Conservation (phyloP, 2,329 filamentous ascomycete genomes). For the Neopestalotiopsis rosae region DNA sequence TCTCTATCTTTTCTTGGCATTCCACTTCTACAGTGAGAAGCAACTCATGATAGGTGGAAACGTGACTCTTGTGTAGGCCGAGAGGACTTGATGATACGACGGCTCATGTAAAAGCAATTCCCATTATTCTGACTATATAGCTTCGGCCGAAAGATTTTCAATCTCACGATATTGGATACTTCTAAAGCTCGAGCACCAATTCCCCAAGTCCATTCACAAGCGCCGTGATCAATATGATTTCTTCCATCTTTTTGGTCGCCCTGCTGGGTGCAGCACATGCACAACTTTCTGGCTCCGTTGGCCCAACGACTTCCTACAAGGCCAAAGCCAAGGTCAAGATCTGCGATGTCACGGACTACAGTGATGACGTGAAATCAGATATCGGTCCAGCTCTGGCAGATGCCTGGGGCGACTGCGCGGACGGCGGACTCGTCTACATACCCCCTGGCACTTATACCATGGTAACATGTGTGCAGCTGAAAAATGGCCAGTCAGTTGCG, state of each 20-base stretch:
- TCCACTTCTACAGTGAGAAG: too few relatives aligned
- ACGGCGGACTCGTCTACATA: slow-evolving; percentile 3
- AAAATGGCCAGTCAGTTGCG: background rate
- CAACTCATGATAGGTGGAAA: too few relatives aligned
- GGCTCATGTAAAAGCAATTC: too few relatives aligned
- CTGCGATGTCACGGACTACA: slow-evolving; percentile 7
- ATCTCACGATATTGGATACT: too few relatives aligned
- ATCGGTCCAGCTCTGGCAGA: background rate
- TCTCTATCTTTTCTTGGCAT: too few relatives aligned
- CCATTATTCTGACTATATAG: too few relatives aligned
- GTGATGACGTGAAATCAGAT: background rate
- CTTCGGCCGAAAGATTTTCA: too few relatives aligned
- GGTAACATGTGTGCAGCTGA: background rate
- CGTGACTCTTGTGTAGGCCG: too few relatives aligned
- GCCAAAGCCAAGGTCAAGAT: background rate
- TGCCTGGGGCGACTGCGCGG: background rate
- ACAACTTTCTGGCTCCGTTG: slow-evolving; percentile 4
- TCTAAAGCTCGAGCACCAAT: too few relatives aligned
- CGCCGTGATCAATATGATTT: background rate
- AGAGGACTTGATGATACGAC: too few relatives aligned
- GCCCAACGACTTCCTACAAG: background rate
- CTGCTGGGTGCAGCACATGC: background rate
- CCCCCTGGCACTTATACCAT: slow-evolving; percentile 1
- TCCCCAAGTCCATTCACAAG: background rate
- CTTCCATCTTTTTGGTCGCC: background rate